Base-by-base conservation (phyloP, 2,329 filamentous ascomycete genomes). In the Leptographium wingfieldii region DNA sequence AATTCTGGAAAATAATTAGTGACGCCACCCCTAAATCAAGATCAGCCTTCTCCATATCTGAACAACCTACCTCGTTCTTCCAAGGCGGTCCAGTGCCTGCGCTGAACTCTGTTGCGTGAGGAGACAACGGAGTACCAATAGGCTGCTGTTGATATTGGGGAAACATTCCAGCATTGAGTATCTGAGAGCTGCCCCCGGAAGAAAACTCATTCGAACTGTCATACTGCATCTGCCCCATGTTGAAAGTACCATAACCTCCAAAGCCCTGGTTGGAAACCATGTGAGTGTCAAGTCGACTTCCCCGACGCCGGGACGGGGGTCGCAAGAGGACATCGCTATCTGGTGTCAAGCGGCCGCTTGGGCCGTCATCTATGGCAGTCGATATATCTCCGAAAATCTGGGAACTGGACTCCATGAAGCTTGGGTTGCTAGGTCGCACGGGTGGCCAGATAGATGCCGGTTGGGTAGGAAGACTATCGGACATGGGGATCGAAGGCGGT, bases 21-120 rank as follows among this genome's bases (percentile, higher is more conserved):
- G 29, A 6, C 11, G 22, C n/a, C 31, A 29, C 14, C 19, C 31
- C 22, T 29, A 4, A 6, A 33, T 40, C 19, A 3, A 46, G 19
- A 55, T 33, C 27, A 31, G 3, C 33, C 10, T 35, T 35, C 9
- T 7, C 10, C 29, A 2, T 33, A 1, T 38, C 12, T n/a, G 6
- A 25, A 5, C 4, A 56, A 25, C 73, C 68, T 69, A 79, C 79
- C 73, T 84, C 79, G 65, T 71, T 73, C 69, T 82, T 83, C 85
- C 77, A 86, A 53, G 68, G 72, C 57, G 70, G 70, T 65, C 68
- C 69, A 58, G 68, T 71, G 31, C 74, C 73, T 4, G 83, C 80
- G 14, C 83, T 88, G 66, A 91, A 91, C 68, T 91, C 87, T 5
- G 82, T 85, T 31, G 87, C 87, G 65, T 88, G 83, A 14, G 87